phyloP scores from a whole-genome alignment of 352 stramenopile species.

The Globisporangium echinulatum region DNA sequence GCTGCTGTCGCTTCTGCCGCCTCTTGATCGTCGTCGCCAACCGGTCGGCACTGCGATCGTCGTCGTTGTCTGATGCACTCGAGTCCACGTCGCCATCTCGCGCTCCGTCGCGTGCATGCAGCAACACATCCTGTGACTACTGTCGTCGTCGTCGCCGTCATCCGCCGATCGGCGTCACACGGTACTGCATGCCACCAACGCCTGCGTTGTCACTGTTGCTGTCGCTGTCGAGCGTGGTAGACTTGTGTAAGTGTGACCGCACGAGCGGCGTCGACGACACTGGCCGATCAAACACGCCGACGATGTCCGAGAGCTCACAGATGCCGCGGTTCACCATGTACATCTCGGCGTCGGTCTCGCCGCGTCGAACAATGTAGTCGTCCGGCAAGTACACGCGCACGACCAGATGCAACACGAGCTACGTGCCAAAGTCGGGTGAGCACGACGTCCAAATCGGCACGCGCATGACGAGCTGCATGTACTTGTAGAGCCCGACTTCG shows the following conservation, averaged over 20 bases:
- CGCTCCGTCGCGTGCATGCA: too few species aligned
- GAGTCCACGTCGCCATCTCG: too few species aligned
- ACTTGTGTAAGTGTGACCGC: background rate
- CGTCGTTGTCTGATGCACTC: background rate
- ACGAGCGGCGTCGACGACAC: background rate
- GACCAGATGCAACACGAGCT: slow-evolving; percentile 37
- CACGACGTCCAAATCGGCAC: slow-evolving; percentile 32
- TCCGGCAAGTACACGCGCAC: slow-evolving; percentile 58
- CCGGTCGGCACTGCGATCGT: background rate
- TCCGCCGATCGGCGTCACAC: background rate
- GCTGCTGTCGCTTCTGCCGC: slow-evolving; percentile 3
- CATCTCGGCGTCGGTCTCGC: slow-evolving; percentile 45
- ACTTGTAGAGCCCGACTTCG: slow-evolving; percentile 69
- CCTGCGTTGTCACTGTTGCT: background rate
- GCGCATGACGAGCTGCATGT: slow-evolving; percentile 48
- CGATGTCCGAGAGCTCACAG: slow-evolving; percentile 27
- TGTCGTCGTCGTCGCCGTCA: background rate
- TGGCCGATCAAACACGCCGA: background rate
- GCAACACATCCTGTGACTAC: background rate
- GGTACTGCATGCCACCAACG: background rate
- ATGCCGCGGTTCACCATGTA: slow-evolving; percentile 63
- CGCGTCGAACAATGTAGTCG: slow-evolving; percentile 49
- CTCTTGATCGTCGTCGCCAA: background rate
- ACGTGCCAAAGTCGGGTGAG: slow-evolving; percentile 47
- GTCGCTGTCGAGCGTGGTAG: background rate